Evolutionary conservation across 768 basidiomycete species (phyloP), one percentile per base, ranked within the genome.

Genomic region (Hygrophoropsis aurantiaca): DNA sequence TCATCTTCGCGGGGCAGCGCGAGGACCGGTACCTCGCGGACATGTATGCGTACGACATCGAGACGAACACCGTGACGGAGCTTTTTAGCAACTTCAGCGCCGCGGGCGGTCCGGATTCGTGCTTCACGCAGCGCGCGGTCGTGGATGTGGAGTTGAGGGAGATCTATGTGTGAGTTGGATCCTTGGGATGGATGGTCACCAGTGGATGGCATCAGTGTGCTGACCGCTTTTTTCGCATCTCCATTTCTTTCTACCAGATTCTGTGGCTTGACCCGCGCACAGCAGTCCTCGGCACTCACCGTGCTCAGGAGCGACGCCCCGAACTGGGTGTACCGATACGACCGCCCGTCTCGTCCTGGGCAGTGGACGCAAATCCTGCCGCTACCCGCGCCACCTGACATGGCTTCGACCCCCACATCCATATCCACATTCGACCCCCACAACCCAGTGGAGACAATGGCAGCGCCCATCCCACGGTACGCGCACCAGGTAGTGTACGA

Each of bases 401-500:
- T 7, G 21, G 42, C 30, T 30, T 16, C 11, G 3, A 37, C 25
- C 23, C 47, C 30, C 24, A 36, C 19, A 35, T 27, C n/a, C 27
- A 25, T 24, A 9, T 16, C 23, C 19, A 25, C 41, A 23, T 55
- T 30, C 27, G 27, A 30, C 27, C 13, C 11, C 15, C 16, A 30
- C n/a, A n/a, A n/a, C n/a, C n/a, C n/a, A 40, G 44, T 30, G 48
- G 36, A 39, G 37, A 35, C 45, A 5, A 43, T 33, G 72, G n/a
- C 73, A 15, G 70, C 70, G 33, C 87, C 89, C 0, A 51, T 69
- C 4, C 77, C 88, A 6, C 72, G 89, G 42, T 90, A 85, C 57
- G 89, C 88, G 3, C 86, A 90, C 57, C 87, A 90, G 61, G 80
- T 89, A 11, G 85, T 85, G 34, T 90, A 89, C 50, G 82, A 88